Evolutionary conservation across 208 protist species (phyloP).

Genomic region (Acanthamoeba lenticulata): DNA sequence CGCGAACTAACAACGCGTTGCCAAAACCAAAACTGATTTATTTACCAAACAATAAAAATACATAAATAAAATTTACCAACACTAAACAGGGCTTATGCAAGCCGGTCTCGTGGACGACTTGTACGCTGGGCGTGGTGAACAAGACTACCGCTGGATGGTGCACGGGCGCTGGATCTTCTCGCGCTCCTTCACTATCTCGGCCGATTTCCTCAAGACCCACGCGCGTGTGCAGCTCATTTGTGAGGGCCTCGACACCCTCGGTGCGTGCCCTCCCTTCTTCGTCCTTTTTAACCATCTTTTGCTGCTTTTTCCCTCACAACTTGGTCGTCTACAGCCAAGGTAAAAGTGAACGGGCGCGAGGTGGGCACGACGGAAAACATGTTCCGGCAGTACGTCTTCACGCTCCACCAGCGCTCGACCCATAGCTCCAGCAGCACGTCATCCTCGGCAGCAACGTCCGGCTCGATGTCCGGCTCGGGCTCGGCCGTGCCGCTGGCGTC

Average conservation of each 20-base stretch:
- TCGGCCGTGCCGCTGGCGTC: neutral
- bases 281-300: neutral
- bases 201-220: neutral
- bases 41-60: neutral
- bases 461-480: neutral
- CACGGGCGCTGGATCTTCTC: constrained; percentile 6
- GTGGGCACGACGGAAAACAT: constrained; percentile 44
- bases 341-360: constrained; percentile 21
- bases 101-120: constrained; percentile 15
- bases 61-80: neutral
- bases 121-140: constrained; percentile 21
- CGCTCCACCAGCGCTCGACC: neutral
- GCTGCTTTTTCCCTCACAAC: neutral
- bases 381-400: constrained; percentile 18
- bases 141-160: constrained; percentile 46
- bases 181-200: neutral
- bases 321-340: neutral
- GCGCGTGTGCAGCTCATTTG: constrained; percentile 4
- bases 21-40: neutral
- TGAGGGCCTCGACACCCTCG: neutral
- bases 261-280: neutral
- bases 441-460: neutral
- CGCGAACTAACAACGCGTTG: too few species aligned
- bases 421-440: neutral
- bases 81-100: constrained; percentile 1